These are phyloP conservation scores for Penicillium sp. DNA, from an alignment of 2,329 filamentous ascomycete species.

Conservation along the genomic window DNA sequence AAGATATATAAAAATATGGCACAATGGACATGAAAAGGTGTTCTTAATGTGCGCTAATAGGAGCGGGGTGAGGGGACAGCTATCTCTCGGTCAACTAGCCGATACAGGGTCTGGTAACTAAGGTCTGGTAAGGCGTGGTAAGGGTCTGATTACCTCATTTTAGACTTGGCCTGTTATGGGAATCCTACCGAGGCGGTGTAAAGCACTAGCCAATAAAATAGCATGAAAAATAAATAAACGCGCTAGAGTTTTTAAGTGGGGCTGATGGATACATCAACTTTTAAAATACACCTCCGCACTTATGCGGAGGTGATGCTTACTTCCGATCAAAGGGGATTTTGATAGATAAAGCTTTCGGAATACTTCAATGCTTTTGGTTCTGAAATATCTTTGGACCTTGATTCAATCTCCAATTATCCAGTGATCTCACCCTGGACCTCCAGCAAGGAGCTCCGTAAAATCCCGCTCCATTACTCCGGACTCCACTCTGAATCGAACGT, in stretches of 20 bases:
- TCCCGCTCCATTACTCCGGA: constrained; percentile 21
- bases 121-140: not conserved
- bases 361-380: not conserved
- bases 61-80: constrained; percentile 15
- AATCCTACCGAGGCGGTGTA: constrained; percentile 16
- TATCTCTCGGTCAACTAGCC: constrained; percentile 1
- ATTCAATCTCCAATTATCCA: not conserved
- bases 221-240: constrained; percentile 1
- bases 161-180: not conserved
- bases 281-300: constrained; percentile 20
- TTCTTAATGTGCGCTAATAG: not conserved
- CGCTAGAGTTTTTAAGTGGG: constrained; percentile 18
- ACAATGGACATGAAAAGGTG: not conserved
- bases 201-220: not conserved
- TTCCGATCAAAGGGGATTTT: too few species aligned
- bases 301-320: constrained; percentile 4
- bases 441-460: constrained; percentile 21
- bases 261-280: constrained; percentile 12
- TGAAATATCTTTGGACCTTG: not conserved
- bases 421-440: not conserved
- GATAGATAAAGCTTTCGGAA: not conserved
- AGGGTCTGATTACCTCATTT: not conserved
- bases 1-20: not conserved
- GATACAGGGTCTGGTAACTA: not conserved
- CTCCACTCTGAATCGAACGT: constrained; percentile 17